Conservation (phyloP, 140 eudicot species). For the Ambrosia hybrid region DNA sequence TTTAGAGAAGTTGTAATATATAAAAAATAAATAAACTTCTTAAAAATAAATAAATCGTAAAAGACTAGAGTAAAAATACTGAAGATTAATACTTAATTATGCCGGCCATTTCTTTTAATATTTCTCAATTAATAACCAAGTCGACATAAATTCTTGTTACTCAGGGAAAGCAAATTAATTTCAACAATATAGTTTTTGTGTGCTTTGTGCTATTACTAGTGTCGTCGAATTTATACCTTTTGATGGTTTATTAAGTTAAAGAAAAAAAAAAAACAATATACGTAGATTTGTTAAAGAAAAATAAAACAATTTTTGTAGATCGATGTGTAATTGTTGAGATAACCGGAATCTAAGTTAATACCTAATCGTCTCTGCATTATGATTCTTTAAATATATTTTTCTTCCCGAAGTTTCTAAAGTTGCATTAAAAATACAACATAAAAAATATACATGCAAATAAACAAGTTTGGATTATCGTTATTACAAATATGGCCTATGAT, state of each 20-base stretch:
- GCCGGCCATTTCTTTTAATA: no score
- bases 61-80: no score
- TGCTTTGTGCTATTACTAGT: not conserved
- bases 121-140: no score
- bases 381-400: constrained; percentile 11
- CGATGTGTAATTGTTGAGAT: constrained; percentile 7
- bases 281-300: no score
- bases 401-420: constrained; percentile 14
- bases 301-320: no score
- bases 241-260: not conserved
- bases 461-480: constrained; percentile 21
- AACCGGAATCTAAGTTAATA: constrained; percentile 23
- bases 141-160: no score
- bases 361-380: constrained; percentile 14
- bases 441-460: constrained; percentile 25
- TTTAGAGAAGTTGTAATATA: not conserved
- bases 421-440: constrained; percentile 14
- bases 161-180: no score
- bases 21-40: no score
- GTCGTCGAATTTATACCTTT: not conserved
- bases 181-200: not conserved
- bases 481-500: constrained; percentile 23
- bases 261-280: no score
- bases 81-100: no score
- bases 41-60: no score